A percentile compares a stretch with the other conserved stretches of the same genome.
Conservation (phyloP, 2,329 filamentous ascomycete species). For the Fusarium tjaetaba region DNA sequence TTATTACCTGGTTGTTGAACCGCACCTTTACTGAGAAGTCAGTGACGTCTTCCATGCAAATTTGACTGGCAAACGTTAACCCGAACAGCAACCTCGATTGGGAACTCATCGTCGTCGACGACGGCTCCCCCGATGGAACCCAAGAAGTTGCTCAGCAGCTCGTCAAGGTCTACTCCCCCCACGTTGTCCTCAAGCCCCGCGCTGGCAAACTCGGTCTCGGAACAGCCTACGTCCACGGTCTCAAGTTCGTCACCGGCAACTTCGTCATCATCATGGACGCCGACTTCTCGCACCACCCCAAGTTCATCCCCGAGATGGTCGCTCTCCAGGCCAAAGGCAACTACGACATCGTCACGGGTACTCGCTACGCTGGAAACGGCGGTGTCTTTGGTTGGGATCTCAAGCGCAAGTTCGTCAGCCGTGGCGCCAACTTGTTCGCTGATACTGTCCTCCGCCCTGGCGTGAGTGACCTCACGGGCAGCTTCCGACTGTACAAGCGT, state of each 20-base stretch:
- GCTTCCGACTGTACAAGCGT: slow-evolving; percentile 95
- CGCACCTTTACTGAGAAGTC: slow-evolving; percentile 91
- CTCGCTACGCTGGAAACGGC: slow-evolving; percentile 87
- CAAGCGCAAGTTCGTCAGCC: slow-evolving; percentile 84
- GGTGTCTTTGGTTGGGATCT: slow-evolving; percentile 98
- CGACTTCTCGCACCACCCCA: slow-evolving; percentile 98
- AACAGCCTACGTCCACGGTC: slow-evolving; percentile 93
- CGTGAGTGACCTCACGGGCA: slow-evolving; percentile 94
- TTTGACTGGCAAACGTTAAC: not conserved
- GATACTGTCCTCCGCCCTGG: slow-evolving; percentile 93
- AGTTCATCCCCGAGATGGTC: slow-evolving; percentile 98
- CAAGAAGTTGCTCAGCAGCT: slow-evolving; percentile 91
- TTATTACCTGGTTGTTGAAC: slow-evolving; percentile 94
- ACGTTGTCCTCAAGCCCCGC: slow-evolving; percentile 86
- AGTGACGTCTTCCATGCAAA: not conserved
- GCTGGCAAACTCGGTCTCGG: slow-evolving; percentile 96
- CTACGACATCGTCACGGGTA: slow-evolving; percentile 98
- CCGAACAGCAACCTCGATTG: slow-evolving; percentile 83
- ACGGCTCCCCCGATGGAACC: slow-evolving; percentile 95
- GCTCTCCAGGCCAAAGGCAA: slow-evolving; percentile 77
- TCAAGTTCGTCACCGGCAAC: slow-evolving; percentile 90
- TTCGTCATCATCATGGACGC: slow-evolving; percentile 99
- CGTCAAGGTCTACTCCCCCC: slow-evolving; percentile 81
- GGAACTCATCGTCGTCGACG: slow-evolving; percentile 98
- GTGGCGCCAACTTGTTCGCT: slow-evolving; percentile 93